Conservation (phyloP, 208 protist genomes). For the Leishmania tropica region DNA sequence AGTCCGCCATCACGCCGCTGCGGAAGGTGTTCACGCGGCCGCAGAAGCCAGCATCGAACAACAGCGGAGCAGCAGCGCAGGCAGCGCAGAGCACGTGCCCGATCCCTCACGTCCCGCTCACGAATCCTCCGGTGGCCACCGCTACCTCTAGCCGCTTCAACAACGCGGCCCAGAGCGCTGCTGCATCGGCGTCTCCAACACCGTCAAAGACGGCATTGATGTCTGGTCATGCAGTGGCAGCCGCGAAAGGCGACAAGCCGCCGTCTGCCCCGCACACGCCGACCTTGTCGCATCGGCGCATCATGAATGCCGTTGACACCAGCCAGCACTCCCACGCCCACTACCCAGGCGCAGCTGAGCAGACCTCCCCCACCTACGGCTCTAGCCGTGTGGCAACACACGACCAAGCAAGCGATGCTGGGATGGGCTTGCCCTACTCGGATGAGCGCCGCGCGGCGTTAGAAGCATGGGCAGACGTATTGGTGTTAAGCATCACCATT, state of each 20-base stretch:
- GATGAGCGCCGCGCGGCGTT: conserved; percentile 31
- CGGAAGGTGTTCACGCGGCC: conserved; percentile 7
- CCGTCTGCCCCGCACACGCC: conserved; percentile 9
- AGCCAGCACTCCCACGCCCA: neutral
- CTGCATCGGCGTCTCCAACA: neutral
- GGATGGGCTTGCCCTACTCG: conserved; percentile 21
- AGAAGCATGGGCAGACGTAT: conserved; percentile 34
- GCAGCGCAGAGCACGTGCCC: conserved; percentile 2
- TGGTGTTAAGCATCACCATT: conserved; percentile 29
- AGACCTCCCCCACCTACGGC: neutral
- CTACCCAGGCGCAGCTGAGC: neutral
- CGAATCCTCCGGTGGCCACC: neutral
- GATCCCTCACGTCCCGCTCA: neutral
- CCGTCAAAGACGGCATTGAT: neutral
- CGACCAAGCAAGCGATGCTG: neutral
- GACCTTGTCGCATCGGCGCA: conserved; percentile 7
- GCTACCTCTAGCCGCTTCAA: neutral
- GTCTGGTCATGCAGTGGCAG: too few species aligned
- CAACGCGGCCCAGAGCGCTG: neutral
- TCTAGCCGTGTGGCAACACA: neutral
- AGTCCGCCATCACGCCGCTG: conserved; percentile 19
- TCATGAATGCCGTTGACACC: conserved; percentile 26
- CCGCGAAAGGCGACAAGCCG: neutral
- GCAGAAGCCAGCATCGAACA: neutral
- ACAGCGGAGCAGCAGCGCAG: conserved; percentile 7